These are phyloP conservation scores for Gynochthodes officinalis DNA, from an alignment of 257 asterid species.

Conservation along the genomic window DNA sequence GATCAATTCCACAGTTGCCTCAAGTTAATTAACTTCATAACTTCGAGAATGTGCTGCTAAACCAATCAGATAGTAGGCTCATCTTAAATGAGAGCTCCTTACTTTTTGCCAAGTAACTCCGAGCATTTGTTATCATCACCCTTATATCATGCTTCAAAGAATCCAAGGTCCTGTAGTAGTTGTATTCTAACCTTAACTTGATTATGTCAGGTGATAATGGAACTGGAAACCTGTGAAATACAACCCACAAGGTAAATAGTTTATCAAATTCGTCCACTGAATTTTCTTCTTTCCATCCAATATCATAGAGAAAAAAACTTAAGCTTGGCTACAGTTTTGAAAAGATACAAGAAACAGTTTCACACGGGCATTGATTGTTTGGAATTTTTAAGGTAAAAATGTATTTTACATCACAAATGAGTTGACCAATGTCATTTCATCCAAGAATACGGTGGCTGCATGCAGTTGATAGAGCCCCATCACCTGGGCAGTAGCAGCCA, in stretches of 20 bases:
- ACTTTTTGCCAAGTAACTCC: slow-evolving; percentile 50
- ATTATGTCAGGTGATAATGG: slow-evolving; percentile 71
- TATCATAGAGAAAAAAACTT: not conserved
- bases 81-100: slow-evolving; percentile 52
- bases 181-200: slow-evolving; percentile 56
- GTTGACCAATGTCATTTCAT: too few species aligned
- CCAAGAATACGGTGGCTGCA: too few species aligned
- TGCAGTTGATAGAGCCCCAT: too few species aligned
- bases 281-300: not conserved
- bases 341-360: too few species aligned
- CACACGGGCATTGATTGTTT: too few species aligned
- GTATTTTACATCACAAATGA: too few species aligned
- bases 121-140: slow-evolving; percentile 62
- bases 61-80: slow-evolving; percentile 50
- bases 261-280: slow-evolving; percentile 10
- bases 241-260: not conserved
- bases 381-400: too few species aligned
- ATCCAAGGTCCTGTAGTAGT: slow-evolving; percentile 62
- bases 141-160: slow-evolving; percentile 62
- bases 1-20: slow-evolving; percentile 6
- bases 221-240: slow-evolving; percentile 72
- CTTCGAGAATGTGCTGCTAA: slow-evolving; percentile 31
- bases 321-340: too few species aligned
- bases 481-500: too few species aligned
- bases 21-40: slow-evolving; percentile 18